Base-by-base conservation (phyloP, 2,329 filamentous ascomycete species). In the Ceratocystis lukuohia region DNA sequence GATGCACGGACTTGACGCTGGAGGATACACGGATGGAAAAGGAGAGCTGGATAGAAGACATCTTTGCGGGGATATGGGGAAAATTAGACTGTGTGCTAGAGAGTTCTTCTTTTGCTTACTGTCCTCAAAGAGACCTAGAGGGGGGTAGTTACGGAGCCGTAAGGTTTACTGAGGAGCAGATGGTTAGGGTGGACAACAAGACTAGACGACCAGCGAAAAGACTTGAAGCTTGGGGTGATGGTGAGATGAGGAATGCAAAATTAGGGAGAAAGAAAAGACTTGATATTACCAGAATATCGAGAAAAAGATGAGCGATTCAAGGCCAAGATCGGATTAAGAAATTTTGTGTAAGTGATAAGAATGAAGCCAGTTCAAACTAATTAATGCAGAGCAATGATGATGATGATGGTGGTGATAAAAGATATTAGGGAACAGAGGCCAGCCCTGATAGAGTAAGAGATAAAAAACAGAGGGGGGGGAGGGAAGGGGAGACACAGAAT, bases 21-120 rank as follows among this genome's bases (percentile, higher is more conserved):
- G 90, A 86, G 75, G 92, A 96, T 77, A 95, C 95, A 81, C 92
- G 91, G 77, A 97, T 89, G 77, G 88, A 88, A 81, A 97, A 97
- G 75, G 91, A 93, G 72, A 96, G 87, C 80, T 96, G 93, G 79
- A 94, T 86, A 76, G 91, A 82, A 78, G 92, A 87, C 91, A 96
- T 96, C 80, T 75, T 86, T 77, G 41, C 33, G 3, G 66, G 71
- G 69, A 68, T 61, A 53, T n/a, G 3, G 46, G 44, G 65, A 67
- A 30, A 0, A 12, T 1, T 37, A 1, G 56, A 66, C 63, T 37
- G 48, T 68, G 22, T 64, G 30, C 37, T 62, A 61, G 65, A 66
- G 66, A 50, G 65, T 68, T 69, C 45, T 68, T 65, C 56, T 62
- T 57, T 45, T 56, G 67, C 62, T 45, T 56, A 66, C 62, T 66